Conservation (phyloP, 176 grass and related monocot genomes). For the Carex myosuroides region DNA sequence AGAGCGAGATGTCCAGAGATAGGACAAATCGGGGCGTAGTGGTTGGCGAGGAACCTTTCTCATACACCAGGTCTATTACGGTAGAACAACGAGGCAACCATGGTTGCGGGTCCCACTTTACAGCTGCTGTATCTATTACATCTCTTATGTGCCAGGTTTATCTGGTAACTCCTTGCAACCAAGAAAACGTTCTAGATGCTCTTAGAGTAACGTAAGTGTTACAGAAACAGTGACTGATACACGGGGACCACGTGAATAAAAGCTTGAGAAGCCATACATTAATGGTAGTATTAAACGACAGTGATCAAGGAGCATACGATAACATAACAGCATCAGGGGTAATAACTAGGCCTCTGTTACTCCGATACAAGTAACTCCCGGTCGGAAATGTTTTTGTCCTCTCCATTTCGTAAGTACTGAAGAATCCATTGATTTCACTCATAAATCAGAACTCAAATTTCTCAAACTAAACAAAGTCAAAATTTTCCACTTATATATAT, state of each 20-base stretch:
- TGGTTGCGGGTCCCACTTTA: not conserved
- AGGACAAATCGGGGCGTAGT: not conserved
- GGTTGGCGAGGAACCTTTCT: not conserved
- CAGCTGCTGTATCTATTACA: not conserved
- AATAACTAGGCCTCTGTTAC: not conserved
- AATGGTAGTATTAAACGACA: not conserved
- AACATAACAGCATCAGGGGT: not conserved
- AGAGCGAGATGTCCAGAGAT: not conserved
- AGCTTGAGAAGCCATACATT: not conserved
- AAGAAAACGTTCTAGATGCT: not conserved
- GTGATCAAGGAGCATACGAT: constrained; percentile 7
- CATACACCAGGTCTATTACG: not conserved
- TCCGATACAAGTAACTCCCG: not conserved
- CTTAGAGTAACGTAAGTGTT: not conserved
- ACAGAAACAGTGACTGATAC: not conserved
- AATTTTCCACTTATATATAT: not conserved
- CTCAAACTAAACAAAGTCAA: not conserved
- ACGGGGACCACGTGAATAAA: not conserved
- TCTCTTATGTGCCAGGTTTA: not conserved
- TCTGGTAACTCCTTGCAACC: not conserved
- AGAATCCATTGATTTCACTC: not conserved
- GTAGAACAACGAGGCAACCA: not conserved
- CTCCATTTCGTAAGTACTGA: not conserved
- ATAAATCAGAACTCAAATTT: not conserved
- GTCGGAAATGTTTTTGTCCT: not conserved